A percentile compares a stretch with the other conserved stretches of the same genome.
Conservation (phyloP, 345 rosid species). For the Heritiera littoralis region DNA sequence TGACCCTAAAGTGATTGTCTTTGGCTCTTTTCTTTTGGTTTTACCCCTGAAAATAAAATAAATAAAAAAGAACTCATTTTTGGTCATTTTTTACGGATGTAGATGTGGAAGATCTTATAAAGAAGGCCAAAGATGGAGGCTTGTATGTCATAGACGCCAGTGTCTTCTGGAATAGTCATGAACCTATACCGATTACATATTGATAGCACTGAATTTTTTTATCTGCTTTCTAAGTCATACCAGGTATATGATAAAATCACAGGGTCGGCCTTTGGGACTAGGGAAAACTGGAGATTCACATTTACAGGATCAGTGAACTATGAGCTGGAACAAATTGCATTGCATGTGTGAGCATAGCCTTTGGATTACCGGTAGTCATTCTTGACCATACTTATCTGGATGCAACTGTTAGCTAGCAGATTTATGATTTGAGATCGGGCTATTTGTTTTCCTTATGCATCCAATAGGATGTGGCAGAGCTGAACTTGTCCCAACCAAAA, state of each 20-base stretch:
- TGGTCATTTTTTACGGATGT: conserved; percentile 22
- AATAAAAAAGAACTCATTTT: neutral
- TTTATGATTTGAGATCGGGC: neutral
- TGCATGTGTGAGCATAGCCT: conserved; percentile 72
- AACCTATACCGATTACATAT: conserved; percentile 34
- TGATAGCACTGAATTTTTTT: neutral
- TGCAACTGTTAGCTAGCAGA: conserved; percentile 4
- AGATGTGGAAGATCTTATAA: conserved; percentile 98
- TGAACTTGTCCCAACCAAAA: neutral
- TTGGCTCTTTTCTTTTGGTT: neutral
- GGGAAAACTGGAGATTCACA: conserved; percentile 58
- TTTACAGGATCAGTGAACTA: conserved; percentile 61
- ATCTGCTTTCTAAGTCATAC: conserved; percentile 1
- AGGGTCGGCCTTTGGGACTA: conserved; percentile 88
- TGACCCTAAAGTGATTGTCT: conserved; percentile 42
- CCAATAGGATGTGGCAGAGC: neutral
- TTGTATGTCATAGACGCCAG: conserved; percentile 91
- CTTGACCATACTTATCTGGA: neutral
- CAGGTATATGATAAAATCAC: conserved; percentile 18
- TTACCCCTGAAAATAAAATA: neutral
- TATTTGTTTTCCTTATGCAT: conserved; percentile 1
- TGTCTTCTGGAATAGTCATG: conserved; percentile 92
- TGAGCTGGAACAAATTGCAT: conserved; percentile 71
- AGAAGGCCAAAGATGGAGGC: conserved; percentile 91
- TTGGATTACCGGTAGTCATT: conserved; percentile 78